Conservation (phyloP, 106 monocot genomes). For the Dendrobium nobile region DNA sequence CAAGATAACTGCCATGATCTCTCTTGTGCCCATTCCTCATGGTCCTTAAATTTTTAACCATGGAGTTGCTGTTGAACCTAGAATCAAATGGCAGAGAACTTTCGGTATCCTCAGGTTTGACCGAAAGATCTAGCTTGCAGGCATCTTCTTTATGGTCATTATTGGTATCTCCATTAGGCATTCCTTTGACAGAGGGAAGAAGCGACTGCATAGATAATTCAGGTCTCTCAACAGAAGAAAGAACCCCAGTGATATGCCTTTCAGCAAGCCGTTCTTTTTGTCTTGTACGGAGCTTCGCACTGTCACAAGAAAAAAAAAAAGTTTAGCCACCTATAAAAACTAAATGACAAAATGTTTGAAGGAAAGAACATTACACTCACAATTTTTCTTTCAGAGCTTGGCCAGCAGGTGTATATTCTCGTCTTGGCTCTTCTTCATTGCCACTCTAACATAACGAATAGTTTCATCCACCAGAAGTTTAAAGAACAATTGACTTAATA, state of each 20-base stretch:
- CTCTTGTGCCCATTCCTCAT: constrained; percentile 31
- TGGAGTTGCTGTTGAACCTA: constrained; percentile 16
- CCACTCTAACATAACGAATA: constrained; percentile 49
- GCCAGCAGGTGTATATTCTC: constrained; percentile 83
- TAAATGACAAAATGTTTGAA: neutral
- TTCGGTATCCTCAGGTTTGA: constrained; percentile 24
- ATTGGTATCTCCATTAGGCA: constrained; percentile 3
- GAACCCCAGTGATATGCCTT: constrained; percentile 26
- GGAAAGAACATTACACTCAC: constrained; percentile 30
- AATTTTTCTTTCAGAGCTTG: constrained; percentile 86
- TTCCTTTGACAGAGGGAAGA: constrained; percentile 10
- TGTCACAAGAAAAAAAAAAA: constrained; percentile 17
- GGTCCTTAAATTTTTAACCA: constrained; percentile 23
- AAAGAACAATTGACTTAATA: neutral
- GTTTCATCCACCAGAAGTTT: neutral
- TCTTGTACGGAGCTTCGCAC: constrained; percentile 73
- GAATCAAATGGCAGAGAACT: constrained; percentile 22
- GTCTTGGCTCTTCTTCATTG: constrained; percentile 67
- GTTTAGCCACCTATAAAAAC: constrained; percentile 15
- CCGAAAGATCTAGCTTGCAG: constrained; percentile 16
- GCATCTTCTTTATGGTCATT: constrained; percentile 14
- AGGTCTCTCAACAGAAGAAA: constrained; percentile 14
- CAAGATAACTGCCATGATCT: constrained; percentile 23
- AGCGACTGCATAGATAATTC: constrained; percentile 15
- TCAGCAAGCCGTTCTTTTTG: constrained; percentile 80